A percentile compares a stretch with the other conserved stretches of the same genome.
phyloP scores from a whole-genome alignment of 108 stramenopile species.

The Fistulifera pelliculosa region DNA sequence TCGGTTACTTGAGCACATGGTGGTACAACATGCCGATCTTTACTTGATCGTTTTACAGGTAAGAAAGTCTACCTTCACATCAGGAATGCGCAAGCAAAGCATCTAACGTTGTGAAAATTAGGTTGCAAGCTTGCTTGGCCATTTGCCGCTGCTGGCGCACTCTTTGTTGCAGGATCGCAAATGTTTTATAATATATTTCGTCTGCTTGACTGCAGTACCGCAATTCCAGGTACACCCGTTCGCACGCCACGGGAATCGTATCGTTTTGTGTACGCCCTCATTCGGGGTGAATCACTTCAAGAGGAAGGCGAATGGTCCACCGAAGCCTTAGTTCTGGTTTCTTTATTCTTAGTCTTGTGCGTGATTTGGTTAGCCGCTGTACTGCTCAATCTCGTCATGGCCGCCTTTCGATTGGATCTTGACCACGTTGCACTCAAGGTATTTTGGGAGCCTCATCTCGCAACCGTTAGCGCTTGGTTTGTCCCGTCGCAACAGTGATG shows the following conservation, averaged over 20 bases:
- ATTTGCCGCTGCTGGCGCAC: slow-evolving; percentile 11
- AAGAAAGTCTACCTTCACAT: too few species aligned
- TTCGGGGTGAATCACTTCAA: slow-evolving; percentile 24
- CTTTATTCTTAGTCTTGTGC: slow-evolving; percentile 23
- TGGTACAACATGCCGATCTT: slow-evolving; percentile 38
- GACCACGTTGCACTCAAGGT: slow-evolving; percentile 20
- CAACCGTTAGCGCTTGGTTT: neutral
- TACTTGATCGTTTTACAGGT: slow-evolving; percentile 8
- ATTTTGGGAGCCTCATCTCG: slow-evolving; percentile 41
- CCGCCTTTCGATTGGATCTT: slow-evolving; percentile 14
- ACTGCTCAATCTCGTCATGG: slow-evolving; percentile 13
- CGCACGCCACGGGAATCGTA: slow-evolving; percentile 29
- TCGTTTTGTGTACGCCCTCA: slow-evolving; percentile 20
- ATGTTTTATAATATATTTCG: slow-evolving; percentile 26
- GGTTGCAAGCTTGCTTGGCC: slow-evolving; percentile 30
- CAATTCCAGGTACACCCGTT: slow-evolving; percentile 3
- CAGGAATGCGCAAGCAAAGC: neutral
- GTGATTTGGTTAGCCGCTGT: slow-evolving; percentile 16
- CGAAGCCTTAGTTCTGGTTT: slow-evolving; percentile 8
- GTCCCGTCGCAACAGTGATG: neutral
- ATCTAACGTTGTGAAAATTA: slow-evolving; percentile 1
- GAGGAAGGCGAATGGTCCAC: slow-evolving; percentile 6
- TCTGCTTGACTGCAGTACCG: slow-evolving; percentile 17
- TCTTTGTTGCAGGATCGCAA: slow-evolving; percentile 27
- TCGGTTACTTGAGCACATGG: slow-evolving; percentile 29